Base-by-base conservation (phyloP, 177 flowering plant genomes). In the Vitis hybrid region DNA sequence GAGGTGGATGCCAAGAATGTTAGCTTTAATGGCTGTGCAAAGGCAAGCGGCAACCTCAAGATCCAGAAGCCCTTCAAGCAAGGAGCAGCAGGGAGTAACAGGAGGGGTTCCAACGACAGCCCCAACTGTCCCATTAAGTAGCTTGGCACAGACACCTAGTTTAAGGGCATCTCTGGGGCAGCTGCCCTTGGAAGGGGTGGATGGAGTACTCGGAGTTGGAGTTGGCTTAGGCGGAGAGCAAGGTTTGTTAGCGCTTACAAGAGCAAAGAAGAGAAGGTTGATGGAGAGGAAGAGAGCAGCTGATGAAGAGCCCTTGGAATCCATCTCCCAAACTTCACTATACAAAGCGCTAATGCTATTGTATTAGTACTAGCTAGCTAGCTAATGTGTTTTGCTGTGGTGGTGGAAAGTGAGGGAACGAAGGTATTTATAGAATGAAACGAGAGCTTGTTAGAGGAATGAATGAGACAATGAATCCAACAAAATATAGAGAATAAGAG, bases 1-100 rank as follows among this genome's bases (percentile, higher is more conserved):
- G 49, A 83, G 73, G 73, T 79, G 74, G 73, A 83, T 79, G 49
- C 86, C 86, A 50, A 83, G 72, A 24, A 83, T 59, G 67, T 83
- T 83, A 3, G 86, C 86, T 65, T 77, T 81, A 65, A 83, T 75
- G 60, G 86, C 86, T 35, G 84, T 83, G 81, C 84, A 83, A 60
- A 83, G 84, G 64, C 84, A 83, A 2, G 77, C 67, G 0, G 82
- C 82, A 2, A 72, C 86, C 66, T 81, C 86, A 14, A 81, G 82
- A 60, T 83, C 86, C 14, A 79, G 13, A 48, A 83, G 83, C 18
- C 86, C 86, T 3, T 46, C 35, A 1, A 83, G 75, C 0, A 83
- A 52, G 1, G 79, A 46, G 69, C 86, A 83, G 60, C 83, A 83
- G 5, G 74, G 83, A n/a, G 51, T 15, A 6, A 60, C 75, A 0